Base-by-base conservation (phyloP, 2,329 filamentous ascomycete genomes). In the Penicillium glabrum region DNA sequence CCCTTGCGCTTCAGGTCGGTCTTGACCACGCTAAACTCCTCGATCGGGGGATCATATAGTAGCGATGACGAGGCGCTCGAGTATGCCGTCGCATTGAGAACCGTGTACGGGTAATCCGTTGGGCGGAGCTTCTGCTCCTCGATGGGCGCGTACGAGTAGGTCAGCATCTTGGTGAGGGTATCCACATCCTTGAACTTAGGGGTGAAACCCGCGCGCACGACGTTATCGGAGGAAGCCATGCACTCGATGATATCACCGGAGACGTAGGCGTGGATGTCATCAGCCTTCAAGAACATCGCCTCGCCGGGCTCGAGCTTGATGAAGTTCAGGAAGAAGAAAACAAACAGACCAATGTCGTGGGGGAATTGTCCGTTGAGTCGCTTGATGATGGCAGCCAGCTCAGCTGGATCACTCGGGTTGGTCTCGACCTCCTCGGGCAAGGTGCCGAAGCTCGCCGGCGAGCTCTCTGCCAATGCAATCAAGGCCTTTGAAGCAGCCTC, bases 211-310 rank as follows among this genome's bases (percentile, higher is more conserved):
- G 95, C 95, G 54, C 95, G 91, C 51, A 99, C 93, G 35, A 99
- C 95, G 65, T 99, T 99, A 82, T 99, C 95, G n/a, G 91, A 96
- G 9, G 91, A 89, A 0, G 95, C 95, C 95, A 99, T 99, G 81
- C 95, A 99, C 77, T 99, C 95, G 72, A 99, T 92, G 66, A 99
- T 96, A 70, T 99, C 93, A 33, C 77, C 77, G 5, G 76, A 79
- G 45, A 80, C 77, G 56, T 99, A 99, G 48, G 95, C 95, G 74
- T 99, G 95, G 67, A 98, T 98, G 70, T 98, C 95, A 70, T 99
- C 93, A 7, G 95, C 95, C 68, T 91, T 91, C 35, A 99, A 83
- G 78, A 98, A 99, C 81, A 99, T 89, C 9, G 93, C 95, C 77
- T 99, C 93, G 51, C 95, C 95, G 1, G 93, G 86, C 49, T 89